phyloP scores from a whole-genome alignment of 306 rosid genomes.

The Rosa rugosa region DNA sequence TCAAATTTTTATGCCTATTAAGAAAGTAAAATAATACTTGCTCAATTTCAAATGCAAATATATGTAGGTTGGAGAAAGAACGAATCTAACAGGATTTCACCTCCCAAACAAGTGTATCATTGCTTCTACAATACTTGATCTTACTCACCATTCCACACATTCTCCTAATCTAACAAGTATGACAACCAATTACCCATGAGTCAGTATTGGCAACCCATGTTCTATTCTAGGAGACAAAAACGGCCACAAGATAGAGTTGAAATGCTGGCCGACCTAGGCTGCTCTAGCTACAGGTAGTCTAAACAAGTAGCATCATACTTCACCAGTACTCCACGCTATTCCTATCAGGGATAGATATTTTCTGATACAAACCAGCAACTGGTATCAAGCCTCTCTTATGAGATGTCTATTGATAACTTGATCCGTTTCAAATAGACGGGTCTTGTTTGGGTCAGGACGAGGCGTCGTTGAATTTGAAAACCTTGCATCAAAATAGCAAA shows the following conservation, averaged over 20 bases:
- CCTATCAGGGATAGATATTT: neutral
- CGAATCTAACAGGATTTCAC: too few species aligned
- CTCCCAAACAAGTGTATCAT: neutral
- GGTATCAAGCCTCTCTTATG: neutral
- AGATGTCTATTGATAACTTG: neutral
- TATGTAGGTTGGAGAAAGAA: too few species aligned
- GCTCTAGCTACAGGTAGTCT: neutral
- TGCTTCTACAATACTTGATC: too few species aligned
- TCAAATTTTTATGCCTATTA: too few species aligned
- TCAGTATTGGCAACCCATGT: neutral
- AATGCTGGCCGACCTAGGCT: neutral
- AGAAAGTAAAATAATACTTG: too few species aligned
- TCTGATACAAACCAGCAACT: neutral
- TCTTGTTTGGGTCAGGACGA: neutral
- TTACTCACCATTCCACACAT: neutral
- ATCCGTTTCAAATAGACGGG: conserved; percentile 5
- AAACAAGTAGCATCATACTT: neutral
- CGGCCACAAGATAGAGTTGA: neutral
- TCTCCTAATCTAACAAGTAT: neutral
- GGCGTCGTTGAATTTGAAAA: neutral
- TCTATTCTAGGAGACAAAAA: neutral
- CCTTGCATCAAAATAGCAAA: neutral
- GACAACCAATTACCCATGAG: neutral
- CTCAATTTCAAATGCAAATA: too few species aligned
- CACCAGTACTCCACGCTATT: neutral